A percentile compares a stretch with the other conserved stretches of the same genome.
phyloP scores from a whole-genome alignment of 306 rosid genomes.

The Alnus rubra region DNA sequence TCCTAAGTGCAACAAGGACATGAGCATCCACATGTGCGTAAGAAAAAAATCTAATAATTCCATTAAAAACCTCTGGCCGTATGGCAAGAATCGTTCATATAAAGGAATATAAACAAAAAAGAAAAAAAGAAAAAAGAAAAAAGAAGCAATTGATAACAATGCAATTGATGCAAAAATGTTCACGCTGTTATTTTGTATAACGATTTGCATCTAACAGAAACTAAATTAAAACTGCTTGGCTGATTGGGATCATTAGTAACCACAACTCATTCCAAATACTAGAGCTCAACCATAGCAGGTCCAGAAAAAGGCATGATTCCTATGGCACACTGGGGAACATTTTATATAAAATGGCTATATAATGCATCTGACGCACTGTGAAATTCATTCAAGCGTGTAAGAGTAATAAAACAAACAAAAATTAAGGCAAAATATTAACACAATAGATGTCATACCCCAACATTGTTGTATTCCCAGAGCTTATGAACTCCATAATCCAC shows the following conservation, averaged over 20 bases:
- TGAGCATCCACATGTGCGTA: not conserved
- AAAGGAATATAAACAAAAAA: not conserved
- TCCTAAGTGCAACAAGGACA: not conserved
- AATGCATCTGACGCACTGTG: not conserved
- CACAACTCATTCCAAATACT: not conserved
- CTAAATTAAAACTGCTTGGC: not conserved
- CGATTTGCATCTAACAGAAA: not conserved
- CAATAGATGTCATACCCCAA: slow-evolving; percentile 65
- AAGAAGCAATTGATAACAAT: not conserved
- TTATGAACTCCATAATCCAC: slow-evolving; percentile 95
- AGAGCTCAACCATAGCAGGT: not conserved
- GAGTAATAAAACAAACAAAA: not conserved
- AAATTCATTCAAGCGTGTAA: not conserved
- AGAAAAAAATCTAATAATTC: not conserved
- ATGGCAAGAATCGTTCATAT: not conserved
- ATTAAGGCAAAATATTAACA: not conserved
- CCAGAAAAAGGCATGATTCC: not conserved
- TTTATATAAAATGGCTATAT: not conserved
- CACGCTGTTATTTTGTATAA: not conserved
- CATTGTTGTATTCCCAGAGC: slow-evolving; percentile 87
- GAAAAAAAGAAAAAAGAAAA: not conserved
- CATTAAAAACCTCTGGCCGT: not conserved
- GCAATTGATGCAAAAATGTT: not conserved
- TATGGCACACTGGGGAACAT: not conserved
- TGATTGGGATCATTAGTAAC: not conserved